Evolutionary conservation across 176 grass and related monocot species (phyloP).

Genomic region (Zizania latifolia): DNA sequence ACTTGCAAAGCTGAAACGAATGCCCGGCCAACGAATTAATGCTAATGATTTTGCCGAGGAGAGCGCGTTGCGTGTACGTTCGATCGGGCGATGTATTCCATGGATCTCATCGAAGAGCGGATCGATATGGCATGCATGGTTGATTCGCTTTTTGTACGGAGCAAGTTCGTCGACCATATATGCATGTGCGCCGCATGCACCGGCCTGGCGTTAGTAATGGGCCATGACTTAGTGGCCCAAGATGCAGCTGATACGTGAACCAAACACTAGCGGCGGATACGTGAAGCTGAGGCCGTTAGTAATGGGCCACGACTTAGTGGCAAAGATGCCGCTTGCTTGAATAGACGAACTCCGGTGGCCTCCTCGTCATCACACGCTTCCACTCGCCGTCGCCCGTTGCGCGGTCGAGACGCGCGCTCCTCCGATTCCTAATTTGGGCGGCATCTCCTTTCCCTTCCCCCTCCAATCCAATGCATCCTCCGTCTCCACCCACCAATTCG

Average conservation of each 20-base stretch:
- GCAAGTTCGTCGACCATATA: not conserved
- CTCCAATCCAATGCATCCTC: not conserved
- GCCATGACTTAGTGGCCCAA: too few species aligned
- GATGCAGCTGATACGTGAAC: too few species aligned
- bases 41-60: too few species aligned
- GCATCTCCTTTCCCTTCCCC: not conserved
- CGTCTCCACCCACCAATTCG: not conserved
- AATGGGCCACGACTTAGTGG: too few species aligned
- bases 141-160: constrained; percentile 15
- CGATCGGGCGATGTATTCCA: not conserved
- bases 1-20: not conserved
- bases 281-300: too few species aligned
- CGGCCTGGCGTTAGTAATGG: too few species aligned
- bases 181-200: not conserved
- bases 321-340: too few species aligned
- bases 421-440: constrained; percentile 20
- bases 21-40: not conserved
- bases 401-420: constrained; percentile 18
- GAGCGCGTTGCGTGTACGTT: not conserved
- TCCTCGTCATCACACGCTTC: not conserved
- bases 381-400: not conserved
- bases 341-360: not conserved
- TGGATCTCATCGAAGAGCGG: not conserved
- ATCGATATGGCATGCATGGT: not conserved
- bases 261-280: too few species aligned